Evolutionary conservation across 495 filamentous ascomycete species (phyloP), one percentile per base, ranked within the genome.

Genomic region (Penicillium nucicola): DNA sequence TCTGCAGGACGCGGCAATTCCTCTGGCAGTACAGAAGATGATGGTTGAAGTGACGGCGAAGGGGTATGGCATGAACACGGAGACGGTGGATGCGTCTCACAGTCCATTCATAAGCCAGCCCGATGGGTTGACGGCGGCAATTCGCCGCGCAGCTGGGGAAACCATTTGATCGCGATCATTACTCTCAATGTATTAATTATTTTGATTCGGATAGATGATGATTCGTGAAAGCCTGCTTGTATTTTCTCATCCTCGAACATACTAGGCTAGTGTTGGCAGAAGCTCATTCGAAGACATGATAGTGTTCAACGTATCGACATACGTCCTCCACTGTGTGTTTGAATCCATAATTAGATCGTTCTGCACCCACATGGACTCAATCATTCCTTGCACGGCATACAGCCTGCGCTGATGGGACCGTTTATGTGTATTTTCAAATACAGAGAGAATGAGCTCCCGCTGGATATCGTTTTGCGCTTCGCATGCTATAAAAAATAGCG

Each of bases 1-100:
- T 46, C 62, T 72, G 11, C 52, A 66, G 10, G 77, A 83, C 55
- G 28, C 55, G n/a, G 62, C 70, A 10, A 66, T 77, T 52, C 59
- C 60, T 0, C 23, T 65, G 2, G 25, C 50, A 11, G 49, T 51
- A 2, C 77, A 81, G 61, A 70, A 63, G 45, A 58, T 60, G 41
- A 65, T 66, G 45, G 62, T 64, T 4, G 56, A 59, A 28, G 52
- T 42, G 8, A 45, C 44, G 13, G 50, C 50, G 0, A 23, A 43
- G 8, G 54, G 62, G n/a, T 38, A 34, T 13, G 44, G 15, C 0
- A 53, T 62, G n/a, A 18, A 19, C 2, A 62, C 64, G 5, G 60
- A 68, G 31, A 50, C 23, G 22, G 48, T 57, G 32, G 56, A 59
- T 41, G 56, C 62, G 5, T 56, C 60, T 3, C 67, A 75, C 42